phyloP scores from a whole-genome alignment of 192 early-diverging fungal genomes.

The Umbelopsis sp. region DNA sequence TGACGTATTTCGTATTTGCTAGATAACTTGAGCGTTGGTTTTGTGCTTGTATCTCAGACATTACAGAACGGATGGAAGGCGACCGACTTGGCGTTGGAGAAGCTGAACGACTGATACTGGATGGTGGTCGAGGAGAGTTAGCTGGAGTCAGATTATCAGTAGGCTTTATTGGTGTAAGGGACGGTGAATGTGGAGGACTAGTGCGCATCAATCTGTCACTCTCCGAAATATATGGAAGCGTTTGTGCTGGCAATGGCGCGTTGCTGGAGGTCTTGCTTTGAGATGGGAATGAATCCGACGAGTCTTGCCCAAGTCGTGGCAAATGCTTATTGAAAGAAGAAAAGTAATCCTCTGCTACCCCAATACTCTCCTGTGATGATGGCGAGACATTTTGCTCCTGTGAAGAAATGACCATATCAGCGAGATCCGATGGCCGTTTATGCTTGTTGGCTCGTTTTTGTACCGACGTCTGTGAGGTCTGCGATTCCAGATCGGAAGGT shows the following conservation, averaged over 20 bases:
- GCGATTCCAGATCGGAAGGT: slow-evolving; percentile 8
- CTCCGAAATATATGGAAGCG: neutral
- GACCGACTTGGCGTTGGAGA: neutral
- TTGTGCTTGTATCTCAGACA: neutral
- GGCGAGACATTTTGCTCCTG: neutral
- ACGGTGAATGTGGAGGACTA: neutral
- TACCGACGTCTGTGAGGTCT: neutral
- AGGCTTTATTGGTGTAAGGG: neutral
- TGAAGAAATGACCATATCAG: slow-evolving; percentile 1
- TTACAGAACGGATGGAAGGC: neutral
- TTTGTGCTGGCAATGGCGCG: neutral
- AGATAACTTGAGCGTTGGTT: neutral
- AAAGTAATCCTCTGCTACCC: slow-evolving; percentile 35
- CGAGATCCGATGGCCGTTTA: neutral
- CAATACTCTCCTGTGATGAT: slow-evolving; percentile 14
- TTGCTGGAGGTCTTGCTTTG: too few relatives aligned
- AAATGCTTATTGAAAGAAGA: neutral
- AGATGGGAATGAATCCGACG: too few relatives aligned
- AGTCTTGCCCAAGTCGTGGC: too few relatives aligned
- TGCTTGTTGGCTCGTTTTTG: neutral
- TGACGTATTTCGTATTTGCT: neutral
- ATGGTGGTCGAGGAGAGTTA: neutral
- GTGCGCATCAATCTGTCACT: neutral
- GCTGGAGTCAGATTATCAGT: neutral
- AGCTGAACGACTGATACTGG: neutral